A percentile compares a stretch with the other conserved stretches of the same genome.
Conservation (phyloP, 768 basidiomycete species). For the Rhodosporidiobolus sp. region DNA sequence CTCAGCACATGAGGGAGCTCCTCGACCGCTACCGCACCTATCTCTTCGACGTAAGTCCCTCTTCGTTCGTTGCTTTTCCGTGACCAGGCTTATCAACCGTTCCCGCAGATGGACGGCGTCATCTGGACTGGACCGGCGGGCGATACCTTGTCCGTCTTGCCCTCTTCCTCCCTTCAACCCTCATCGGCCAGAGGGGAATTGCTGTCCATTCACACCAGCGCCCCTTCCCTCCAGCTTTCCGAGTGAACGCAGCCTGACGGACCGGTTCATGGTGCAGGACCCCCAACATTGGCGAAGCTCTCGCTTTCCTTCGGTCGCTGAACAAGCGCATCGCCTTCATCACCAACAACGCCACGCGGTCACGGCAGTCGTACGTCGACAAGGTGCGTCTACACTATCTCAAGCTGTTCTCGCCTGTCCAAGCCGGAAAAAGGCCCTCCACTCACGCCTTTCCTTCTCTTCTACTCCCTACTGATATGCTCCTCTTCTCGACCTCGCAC, state of each 20-base stretch:
- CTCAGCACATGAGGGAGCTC: neutral
- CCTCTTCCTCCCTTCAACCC: neutral
- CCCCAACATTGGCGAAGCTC: slow-evolving; percentile 21
- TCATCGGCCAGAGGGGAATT: neutral
- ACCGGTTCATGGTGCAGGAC: slow-evolving; percentile 1
- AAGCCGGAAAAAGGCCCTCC: no score
- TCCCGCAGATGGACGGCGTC: slow-evolving; percentile 49
- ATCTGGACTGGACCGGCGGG: slow-evolving; percentile 49
- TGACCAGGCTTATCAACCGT: neutral
- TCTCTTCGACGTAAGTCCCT: slow-evolving; percentile 46
- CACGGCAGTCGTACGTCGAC: slow-evolving; percentile 73
- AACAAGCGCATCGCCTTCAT: slow-evolving; percentile 72
- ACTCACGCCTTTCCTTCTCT: neutral
- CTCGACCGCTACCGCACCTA: slow-evolving; percentile 49
- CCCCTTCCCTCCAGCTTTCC: no score
- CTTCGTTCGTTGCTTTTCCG: neutral
- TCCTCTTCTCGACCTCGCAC: neutral
- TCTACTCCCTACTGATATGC: no score
- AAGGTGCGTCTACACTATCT: slow-evolving; percentile 76
- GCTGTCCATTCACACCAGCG: no score
- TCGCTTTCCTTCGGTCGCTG: slow-evolving; percentile 19
- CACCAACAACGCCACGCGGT: slow-evolving; percentile 85
- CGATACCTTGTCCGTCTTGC: slow-evolving; percentile 9
- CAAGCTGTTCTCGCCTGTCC: slow-evolving; percentile 76
- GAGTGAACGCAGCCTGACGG: no score